These are phyloP conservation scores for Panaeolus papilionaceus DNA, from an alignment of 768 basidiomycete species.

Conservation along the genomic window DNA sequence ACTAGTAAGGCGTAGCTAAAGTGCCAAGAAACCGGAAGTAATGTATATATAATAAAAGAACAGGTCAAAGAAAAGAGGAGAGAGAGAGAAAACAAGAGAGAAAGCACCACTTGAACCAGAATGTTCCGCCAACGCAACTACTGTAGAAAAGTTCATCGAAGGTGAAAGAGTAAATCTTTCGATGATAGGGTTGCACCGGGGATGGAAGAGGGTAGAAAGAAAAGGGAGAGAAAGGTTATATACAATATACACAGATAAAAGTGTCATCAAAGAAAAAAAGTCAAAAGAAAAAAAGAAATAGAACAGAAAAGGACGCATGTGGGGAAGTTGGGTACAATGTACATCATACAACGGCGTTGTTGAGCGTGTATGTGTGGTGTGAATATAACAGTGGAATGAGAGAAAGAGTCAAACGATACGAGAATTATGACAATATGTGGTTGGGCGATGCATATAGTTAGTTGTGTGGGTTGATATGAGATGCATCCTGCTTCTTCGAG, in stretches of 20 bases:
- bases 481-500: not conserved
- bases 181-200: conserved; percentile 4
- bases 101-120: not conserved
- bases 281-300: not conserved
- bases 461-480: not conserved
- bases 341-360: not conserved
- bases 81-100: not conserved
- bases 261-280: conserved; percentile 15
- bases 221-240: not conserved
- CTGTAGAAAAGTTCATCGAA: not conserved
- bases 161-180: not conserved
- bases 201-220: not conserved
- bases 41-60: not conserved
- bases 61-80: not conserved
- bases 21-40: not conserved
- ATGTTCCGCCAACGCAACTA: not conserved
- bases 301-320: not conserved
- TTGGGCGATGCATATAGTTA: not conserved
- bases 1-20: not conserved
- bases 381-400: not conserved
- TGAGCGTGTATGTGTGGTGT: not conserved
- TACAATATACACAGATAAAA: conserved; percentile 11
- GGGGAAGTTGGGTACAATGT: conserved; percentile 11
- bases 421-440: not conserved
- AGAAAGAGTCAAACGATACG: not conserved